Evolutionary conservation across 2,329 filamentous ascomycete genomes (phyloP), one percentile per base, ranked within the genome.

Genomic region (Truncatella angustata): DNA sequence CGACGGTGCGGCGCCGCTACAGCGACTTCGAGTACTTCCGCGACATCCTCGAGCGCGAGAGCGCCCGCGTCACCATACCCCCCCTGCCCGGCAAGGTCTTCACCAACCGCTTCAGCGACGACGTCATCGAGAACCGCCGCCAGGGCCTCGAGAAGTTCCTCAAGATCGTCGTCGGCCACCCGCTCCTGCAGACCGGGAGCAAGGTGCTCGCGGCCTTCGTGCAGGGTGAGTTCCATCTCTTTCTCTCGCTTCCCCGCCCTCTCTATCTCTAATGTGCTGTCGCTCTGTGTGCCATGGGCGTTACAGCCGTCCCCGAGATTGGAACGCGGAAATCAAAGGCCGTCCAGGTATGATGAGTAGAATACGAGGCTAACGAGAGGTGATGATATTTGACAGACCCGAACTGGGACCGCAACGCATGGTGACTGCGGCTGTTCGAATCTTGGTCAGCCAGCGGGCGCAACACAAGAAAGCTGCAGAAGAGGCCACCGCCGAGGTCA

Each of bases 21-120:
- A 94, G 88, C 52, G 94, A 99, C 73, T 99, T 99, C 70, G 94
- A 99, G 76, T 93, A 96, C 75, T 99, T 99, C 73, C 90, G 94
- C 68, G 94, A 99, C 72, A 96, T 97, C 58, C 84, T 99, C 55
- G 94, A 99, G 82, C 87, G 94, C 62, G 94, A 99, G 75, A 90
- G 85, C 63, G 92, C 92, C 53, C 84, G 93, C 59, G 94, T 99
- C 53, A 96, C 91, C 20, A 99, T 99, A 66, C 94, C 94, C 0
- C 93, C 94, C 4, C 76, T 99, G 58, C 94, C 94, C 0, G 94
- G 94, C 48, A 99, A 97, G 74, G 94, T 99, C 51, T 97, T 97
- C 63, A 96, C 93, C 48, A 97, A 97, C 72, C 85, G 94, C 43
- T 99, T 99, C 77, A 95, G 90, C 65, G 94, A 99, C 74, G 92